phyloP scores from a whole-genome alignment of 208 protist genomes.

The Trypanosoma vivax region DNA sequence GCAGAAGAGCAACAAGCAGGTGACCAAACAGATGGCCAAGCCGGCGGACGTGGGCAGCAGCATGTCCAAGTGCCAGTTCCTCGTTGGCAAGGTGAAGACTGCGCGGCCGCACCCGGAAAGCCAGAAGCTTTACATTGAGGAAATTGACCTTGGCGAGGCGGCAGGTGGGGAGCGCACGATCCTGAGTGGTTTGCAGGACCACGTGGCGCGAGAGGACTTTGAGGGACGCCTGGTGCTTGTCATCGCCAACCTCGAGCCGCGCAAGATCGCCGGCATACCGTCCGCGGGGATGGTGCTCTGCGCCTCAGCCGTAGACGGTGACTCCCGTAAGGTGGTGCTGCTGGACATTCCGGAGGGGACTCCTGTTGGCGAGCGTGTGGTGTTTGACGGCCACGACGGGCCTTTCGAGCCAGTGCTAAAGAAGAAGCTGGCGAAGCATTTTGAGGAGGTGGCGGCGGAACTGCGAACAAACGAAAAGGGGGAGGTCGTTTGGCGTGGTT shows the following conservation, averaged over 20 bases:
- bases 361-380: slow-evolving; percentile 78
- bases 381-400: slow-evolving; percentile 81
- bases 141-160: slow-evolving; percentile 90
- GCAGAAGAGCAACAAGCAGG: slow-evolving; percentile 16
- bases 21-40: neutral
- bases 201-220: slow-evolving; percentile 79
- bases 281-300: slow-evolving; percentile 92
- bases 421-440: slow-evolving; percentile 90
- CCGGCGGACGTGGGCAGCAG: slow-evolving; percentile 28
- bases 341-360: slow-evolving; percentile 81
- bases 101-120: slow-evolving; percentile 87
- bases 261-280: slow-evolving; percentile 87
- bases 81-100: slow-evolving; percentile 82
- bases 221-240: slow-evolving; percentile 79
- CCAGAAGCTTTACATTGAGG: slow-evolving; percentile 88
- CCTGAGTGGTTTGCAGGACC: slow-evolving; percentile 86
- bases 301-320: slow-evolving; percentile 54
- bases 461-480: slow-evolving; percentile 62
- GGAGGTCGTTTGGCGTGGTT: slow-evolving; percentile 62
- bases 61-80: slow-evolving; percentile 83
- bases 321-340: slow-evolving; percentile 63
- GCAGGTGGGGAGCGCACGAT: slow-evolving; percentile 79
- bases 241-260: slow-evolving; percentile 91
- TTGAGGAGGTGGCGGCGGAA: slow-evolving; percentile 75
- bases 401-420: slow-evolving; percentile 77